Evolutionary conservation across 257 asterid species (phyloP).

Genomic region (Schizonepeta tenuifolia): DNA sequence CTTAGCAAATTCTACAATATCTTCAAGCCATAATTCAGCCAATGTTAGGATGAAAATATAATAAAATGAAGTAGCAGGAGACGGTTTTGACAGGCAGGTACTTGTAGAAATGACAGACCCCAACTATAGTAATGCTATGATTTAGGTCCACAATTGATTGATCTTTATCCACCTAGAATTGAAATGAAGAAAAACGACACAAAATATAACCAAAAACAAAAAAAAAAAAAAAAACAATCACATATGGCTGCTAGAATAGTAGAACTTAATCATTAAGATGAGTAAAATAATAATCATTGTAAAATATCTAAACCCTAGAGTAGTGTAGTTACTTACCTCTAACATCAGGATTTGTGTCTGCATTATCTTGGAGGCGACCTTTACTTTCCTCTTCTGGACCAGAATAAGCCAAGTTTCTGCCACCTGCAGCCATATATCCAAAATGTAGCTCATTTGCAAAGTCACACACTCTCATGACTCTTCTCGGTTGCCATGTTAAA

Average conservation of each 20-base stretch:
- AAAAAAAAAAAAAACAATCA: no score
- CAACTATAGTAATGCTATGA: no score
- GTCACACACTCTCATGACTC: no score
- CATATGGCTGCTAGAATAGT: not conserved
- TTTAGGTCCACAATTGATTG: no score
- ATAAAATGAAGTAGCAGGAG: not conserved
- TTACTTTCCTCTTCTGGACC: not conserved
- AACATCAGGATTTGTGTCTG: not conserved
- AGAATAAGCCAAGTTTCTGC: not conserved
- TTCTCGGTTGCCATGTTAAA: no score
- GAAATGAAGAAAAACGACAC: no score
- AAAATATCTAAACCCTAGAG: slow-evolving; percentile 10
- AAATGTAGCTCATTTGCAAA: slow-evolving; percentile 2
- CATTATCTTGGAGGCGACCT: not conserved
- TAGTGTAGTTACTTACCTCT: slow-evolving; percentile 7
- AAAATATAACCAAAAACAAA: no score
- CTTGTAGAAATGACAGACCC: no score
- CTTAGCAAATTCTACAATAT: not conserved
- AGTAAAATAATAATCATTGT: not conserved
- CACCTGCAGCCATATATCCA: slow-evolving; percentile 3
- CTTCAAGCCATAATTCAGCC: not conserved
- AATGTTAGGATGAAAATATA: not conserved
- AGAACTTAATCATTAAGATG: not conserved
- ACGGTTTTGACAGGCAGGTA: no score
- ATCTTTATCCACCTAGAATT: no score